These are phyloP conservation scores for Podospora tetraspora DNA, from an alignment of 495 filamentous ascomycete genomes.

Conservation along the genomic window DNA sequence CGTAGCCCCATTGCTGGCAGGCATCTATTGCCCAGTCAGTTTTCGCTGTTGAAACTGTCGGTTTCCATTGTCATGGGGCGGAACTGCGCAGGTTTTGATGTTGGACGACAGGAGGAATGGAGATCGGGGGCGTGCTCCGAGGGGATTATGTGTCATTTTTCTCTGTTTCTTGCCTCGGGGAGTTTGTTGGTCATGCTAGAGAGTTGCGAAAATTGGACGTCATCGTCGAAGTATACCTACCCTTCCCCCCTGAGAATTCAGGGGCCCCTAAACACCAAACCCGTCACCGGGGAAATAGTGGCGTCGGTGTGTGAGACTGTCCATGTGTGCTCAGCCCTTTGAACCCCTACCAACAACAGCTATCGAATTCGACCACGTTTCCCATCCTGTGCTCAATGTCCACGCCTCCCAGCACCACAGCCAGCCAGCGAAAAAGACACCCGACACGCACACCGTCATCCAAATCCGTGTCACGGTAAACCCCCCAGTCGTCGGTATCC, in stretches of 20 bases:
- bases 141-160: not conserved
- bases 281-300: not conserved
- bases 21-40: not conserved
- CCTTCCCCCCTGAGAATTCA: not conserved
- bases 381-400: not conserved
- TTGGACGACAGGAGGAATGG: not conserved
- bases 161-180: too few relatives aligned
- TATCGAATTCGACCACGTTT: not conserved
- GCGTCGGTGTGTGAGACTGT: not conserved
- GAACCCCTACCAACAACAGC: not conserved
- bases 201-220: not conserved
- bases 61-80: not conserved
- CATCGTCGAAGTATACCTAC: not conserved
- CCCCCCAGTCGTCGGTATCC: constrained; percentile 5
- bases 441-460: not conserved
- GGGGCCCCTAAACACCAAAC: not conserved
- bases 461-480: not conserved
- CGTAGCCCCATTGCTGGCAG: not conserved
- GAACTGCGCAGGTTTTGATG: not conserved
- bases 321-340: not conserved
- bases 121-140: not conserved
- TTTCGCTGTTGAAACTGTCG: not conserved
- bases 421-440: not conserved
- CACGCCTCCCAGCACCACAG: not conserved
- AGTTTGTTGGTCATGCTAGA: not conserved